phyloP scores from a whole-genome alignment of 345 rosid genomes.

The Carallia brachiata region DNA sequence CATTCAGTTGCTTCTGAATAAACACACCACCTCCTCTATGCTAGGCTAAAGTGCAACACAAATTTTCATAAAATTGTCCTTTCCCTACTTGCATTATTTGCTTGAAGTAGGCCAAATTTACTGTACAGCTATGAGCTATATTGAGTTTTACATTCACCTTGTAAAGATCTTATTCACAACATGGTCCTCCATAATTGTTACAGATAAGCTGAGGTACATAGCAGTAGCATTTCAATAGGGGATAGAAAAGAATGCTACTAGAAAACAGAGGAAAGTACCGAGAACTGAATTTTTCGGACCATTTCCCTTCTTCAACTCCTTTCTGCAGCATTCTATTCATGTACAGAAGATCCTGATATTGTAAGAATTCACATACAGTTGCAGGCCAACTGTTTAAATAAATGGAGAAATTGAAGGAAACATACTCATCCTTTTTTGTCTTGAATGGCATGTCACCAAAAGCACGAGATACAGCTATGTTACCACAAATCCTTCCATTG shows the following conservation, averaged over 20 bases:
- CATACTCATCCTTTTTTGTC: constrained; percentile 82
- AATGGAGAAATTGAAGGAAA: constrained; percentile 18
- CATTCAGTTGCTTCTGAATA: neutral
- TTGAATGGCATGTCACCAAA: constrained; percentile 89
- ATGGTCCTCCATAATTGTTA: too few species aligned
- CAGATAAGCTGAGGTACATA: too few species aligned
- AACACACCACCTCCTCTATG: neutral
- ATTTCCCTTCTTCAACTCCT: constrained; percentile 77
- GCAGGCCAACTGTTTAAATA: neutral
- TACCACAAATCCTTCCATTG: constrained; percentile 95
- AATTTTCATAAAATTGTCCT: neutral
- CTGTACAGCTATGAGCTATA: neutral
- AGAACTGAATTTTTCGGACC: constrained; percentile 88
- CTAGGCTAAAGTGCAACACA: neutral
- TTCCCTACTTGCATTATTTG: neutral
- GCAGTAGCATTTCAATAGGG: too few species aligned
- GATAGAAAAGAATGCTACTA: neutral
- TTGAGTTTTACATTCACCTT: too few species aligned
- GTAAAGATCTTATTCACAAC: too few species aligned
- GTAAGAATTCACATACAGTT: constrained; percentile 14
- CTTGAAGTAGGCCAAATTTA: neutral
- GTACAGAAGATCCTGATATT: constrained; percentile 6
- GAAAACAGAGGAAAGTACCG: constrained; percentile 39
- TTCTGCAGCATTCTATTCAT: constrained; percentile 77
- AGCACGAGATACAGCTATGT: constrained; percentile 93